phyloP scores from a whole-genome alignment of 2,329 filamentous ascomycete genomes.

The Ophiocordyceps sinensis region DNA sequence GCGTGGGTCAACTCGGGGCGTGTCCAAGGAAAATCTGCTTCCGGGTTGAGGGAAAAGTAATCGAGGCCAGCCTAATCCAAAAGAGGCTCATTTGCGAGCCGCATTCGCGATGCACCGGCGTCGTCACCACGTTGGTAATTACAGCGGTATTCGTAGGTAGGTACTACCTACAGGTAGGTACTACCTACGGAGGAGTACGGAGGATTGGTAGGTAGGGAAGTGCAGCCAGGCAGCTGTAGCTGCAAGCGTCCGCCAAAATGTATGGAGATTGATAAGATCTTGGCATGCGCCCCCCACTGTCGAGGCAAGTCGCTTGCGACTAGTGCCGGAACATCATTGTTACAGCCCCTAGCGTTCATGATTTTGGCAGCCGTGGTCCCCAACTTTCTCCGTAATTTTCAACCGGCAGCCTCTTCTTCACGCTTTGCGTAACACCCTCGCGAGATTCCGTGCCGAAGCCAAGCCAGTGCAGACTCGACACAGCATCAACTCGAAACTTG shows the following conservation, averaged over 20 bases:
- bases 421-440: background rate
- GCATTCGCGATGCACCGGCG: too few species aligned
- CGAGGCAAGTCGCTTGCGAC: background rate
- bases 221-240: too few species aligned
- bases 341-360: conserved; percentile 23
- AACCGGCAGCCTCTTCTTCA: conserved; percentile 11
- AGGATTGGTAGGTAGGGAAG: too few species aligned
- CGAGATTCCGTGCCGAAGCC: conserved; percentile 5
- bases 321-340: conserved; percentile 21
- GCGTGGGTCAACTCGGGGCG: too few species aligned
- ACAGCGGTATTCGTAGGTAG: too few species aligned
- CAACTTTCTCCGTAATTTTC: conserved; percentile 28
- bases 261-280: conserved; percentile 7
- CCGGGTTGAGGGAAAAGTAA: too few species aligned
- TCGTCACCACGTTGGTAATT: too few species aligned
- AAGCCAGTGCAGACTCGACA: background rate
- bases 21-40: too few species aligned
- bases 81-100: too few species aligned
- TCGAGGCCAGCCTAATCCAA: too few species aligned
- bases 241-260: background rate
- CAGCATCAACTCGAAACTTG: background rate
- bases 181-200: too few species aligned
- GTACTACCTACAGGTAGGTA: too few species aligned
- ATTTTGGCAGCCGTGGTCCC: conserved; percentile 24
- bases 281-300: conserved; percentile 1